Base-by-base conservation (phyloP, 2,329 filamentous ascomycete genomes). In the Penicillium concentricum region DNA sequence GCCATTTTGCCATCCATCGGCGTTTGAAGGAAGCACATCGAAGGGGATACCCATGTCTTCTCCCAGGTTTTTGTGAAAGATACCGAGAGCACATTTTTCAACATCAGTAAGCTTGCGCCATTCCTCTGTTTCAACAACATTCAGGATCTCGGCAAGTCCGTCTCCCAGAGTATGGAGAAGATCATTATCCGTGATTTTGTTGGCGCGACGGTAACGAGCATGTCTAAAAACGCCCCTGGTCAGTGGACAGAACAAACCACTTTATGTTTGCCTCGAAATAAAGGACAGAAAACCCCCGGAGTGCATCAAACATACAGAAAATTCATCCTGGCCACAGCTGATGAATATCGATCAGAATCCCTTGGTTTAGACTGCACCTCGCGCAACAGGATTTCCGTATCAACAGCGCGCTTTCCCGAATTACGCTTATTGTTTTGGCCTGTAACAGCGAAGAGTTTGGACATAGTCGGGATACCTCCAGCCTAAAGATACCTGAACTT, bases 41-140 rank as follows among this genome's bases (percentile, higher is more conserved):
- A 67, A 72, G 0, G 70, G 68, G 41, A 90, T 88, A 0, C 78
- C 79, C 87, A 90, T 89, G 60, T 82, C 82, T 55, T 89, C 83
- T 8, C 87, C 87, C 2, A 74, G 28, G 87, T 75, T 57, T 76
- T 76, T 70, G 84, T 87, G 87, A 84, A 90, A 68, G 84, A 82
- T 5, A 79, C 83, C 42, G 78, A 85, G 68, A 2, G 86, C 87
- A 56, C 84, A 87, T 16, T 76, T 67, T 68, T 91, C 88, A 73
- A 90, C 79, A 1, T 84, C 80, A 8, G 82, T 85, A 13, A 89
- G 71, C 4, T 73, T 39, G 1, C 88, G 81, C 87, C 87, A 91
- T 66, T 91, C 88, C 63, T 84, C 87, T 9, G 76, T 72, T 3
- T 76, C 70, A 22, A 87, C 78, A 76, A 86, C 89, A 28, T 80